phyloP scores from a whole-genome alignment of 1,284 basidiomycete genomes.

The Rhodotorula sp. region DNA sequence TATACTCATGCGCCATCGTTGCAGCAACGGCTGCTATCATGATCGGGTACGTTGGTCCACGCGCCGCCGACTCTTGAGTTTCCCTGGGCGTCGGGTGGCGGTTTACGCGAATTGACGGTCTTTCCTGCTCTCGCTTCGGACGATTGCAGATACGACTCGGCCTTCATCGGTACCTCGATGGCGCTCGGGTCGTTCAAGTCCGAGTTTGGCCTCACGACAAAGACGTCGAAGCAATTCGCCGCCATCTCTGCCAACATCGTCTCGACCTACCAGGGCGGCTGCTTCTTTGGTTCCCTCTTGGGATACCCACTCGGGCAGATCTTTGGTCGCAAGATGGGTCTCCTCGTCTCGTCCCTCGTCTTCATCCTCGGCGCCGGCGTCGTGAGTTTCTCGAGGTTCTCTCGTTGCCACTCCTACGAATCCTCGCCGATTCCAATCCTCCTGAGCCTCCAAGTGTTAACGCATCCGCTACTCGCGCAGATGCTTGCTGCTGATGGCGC shows the following conservation, averaged over 20 bases:
- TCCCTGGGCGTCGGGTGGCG: no score
- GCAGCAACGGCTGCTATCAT: conserved; percentile 34
- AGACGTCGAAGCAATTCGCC: conserved; percentile 15
- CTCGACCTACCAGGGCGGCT: conserved; percentile 27
- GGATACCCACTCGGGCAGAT: conserved; percentile 25
- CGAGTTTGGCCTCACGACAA: conserved; percentile 39
- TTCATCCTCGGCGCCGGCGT: conserved; percentile 46
- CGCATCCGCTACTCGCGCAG: neutral
- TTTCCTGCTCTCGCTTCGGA: no score
- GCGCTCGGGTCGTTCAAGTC: conserved; percentile 43
- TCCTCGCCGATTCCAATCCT: neutral
- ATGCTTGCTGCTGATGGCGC: conserved; percentile 21
- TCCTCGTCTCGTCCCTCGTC: conserved; percentile 40
- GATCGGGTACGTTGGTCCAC: conserved; percentile 17
- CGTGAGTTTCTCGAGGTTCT: conserved; percentile 3
- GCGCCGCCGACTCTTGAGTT: no score
- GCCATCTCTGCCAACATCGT: conserved; percentile 33
- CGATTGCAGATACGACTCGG: conserved; percentile 34
- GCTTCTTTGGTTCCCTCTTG: conserved; percentile 28
- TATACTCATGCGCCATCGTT: conserved; percentile 17
- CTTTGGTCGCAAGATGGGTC: conserved; percentile 38
- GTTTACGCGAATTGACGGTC: no score
- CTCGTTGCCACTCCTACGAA: neutral
- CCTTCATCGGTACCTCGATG: conserved; percentile 46
- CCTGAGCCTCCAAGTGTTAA: no score